A percentile compares a stretch with the other conserved stretches of the same genome.
These are phyloP conservation scores for Parastagonospora avenae DNA, from an alignment of 2,329 filamentous ascomycete genomes.

Conservation along the genomic window DNA sequence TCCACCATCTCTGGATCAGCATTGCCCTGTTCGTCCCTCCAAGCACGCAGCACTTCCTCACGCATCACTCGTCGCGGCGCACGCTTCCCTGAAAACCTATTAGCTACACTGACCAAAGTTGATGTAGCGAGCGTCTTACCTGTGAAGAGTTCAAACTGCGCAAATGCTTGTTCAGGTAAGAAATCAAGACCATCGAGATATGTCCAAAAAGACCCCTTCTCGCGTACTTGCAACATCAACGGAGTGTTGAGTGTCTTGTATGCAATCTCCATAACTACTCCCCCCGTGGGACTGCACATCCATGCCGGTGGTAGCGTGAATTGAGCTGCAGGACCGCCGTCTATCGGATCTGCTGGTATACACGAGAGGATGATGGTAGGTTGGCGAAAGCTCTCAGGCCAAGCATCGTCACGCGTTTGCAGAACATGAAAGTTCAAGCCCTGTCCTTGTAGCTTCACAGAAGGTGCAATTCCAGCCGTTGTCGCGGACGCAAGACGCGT, in stretches of 20 bases:
- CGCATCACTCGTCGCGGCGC: slow-evolving; percentile 75
- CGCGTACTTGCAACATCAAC: slow-evolving; percentile 69
- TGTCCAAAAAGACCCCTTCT: slow-evolving; percentile 69
- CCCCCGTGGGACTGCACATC: slow-evolving; percentile 74
- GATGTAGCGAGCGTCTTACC: slow-evolving; percentile 32
- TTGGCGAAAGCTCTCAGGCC: slow-evolving; percentile 66
- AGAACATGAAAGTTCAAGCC: slow-evolving; percentile 64
- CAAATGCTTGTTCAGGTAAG: slow-evolving; percentile 78
- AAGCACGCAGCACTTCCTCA: slow-evolving; percentile 59
- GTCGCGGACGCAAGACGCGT: slow-evolving; percentile 54
- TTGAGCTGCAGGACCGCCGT: slow-evolving; percentile 67
- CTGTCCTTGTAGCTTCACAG: slow-evolving; percentile 24
- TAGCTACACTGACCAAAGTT: neutral
- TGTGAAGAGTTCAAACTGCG: slow-evolving; percentile 82
- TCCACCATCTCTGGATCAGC: slow-evolving; percentile 39
- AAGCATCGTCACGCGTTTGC: slow-evolving; percentile 62
- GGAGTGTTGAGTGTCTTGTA: slow-evolving; percentile 77
- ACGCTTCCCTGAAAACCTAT: slow-evolving; percentile 57
- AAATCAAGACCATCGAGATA: slow-evolving; percentile 77
- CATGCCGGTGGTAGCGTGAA: slow-evolving; percentile 72
- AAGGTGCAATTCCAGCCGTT: slow-evolving; percentile 19
- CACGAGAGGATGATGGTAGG: slow-evolving; percentile 79
- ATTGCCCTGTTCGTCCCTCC: slow-evolving; percentile 41
- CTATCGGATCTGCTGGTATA: slow-evolving; percentile 72
- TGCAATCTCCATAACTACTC: slow-evolving; percentile 73